Base-by-base conservation (phyloP, 2,329 filamentous ascomycete species). In the Macrophomina pseudophaseolina region DNA sequence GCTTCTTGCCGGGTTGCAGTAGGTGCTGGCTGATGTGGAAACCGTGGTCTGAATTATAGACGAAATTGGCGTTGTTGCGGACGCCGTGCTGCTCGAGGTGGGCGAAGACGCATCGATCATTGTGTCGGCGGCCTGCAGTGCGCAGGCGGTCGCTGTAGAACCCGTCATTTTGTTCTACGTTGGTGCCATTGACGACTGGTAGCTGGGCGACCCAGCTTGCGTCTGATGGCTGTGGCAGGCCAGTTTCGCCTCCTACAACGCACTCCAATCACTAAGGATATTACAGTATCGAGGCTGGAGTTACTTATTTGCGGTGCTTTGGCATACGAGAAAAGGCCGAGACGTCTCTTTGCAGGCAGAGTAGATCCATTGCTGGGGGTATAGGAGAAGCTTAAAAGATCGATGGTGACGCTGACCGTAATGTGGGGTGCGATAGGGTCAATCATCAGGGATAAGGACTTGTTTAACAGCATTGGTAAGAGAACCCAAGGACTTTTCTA, bases 111-210 rank as follows among this genome's bases (percentile, higher is more conserved):
- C 78, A 42, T 74, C 71, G 5, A 79, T 68, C 1, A 79, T 75
- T 23, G 78, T 75, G 49, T 79, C 76, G 0, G 79, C 70, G 4
- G 75, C 74, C n/a, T 70, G 67, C 2, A 77, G 67, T 0, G 18
- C 72, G 70, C 3, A 72, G 56, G 1, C 76, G 69, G n/a, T 58
- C 51, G 0, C 69, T 66, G 40, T 70, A 74, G 11, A 70, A 66
- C 6, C 68, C 56, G 58, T 74, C 73, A 1, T 54, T 66, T n/a
- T 70, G 70, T 5, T 65, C 66, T 30, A 72, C 59, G 4, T 68
- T 53, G 3, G 66, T 68, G 8, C 69, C 58, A 28, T 73, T 72
- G 66, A 73, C 65, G 11, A 62, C 67, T 16, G 49, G 49, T 8
- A 53, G 49, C 30, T 53, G 14, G 11, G 14, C 49, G 23, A 53